These are phyloP conservation scores for Vinca minor DNA, from an alignment of 257 asterid species.

Conservation along the genomic window DNA sequence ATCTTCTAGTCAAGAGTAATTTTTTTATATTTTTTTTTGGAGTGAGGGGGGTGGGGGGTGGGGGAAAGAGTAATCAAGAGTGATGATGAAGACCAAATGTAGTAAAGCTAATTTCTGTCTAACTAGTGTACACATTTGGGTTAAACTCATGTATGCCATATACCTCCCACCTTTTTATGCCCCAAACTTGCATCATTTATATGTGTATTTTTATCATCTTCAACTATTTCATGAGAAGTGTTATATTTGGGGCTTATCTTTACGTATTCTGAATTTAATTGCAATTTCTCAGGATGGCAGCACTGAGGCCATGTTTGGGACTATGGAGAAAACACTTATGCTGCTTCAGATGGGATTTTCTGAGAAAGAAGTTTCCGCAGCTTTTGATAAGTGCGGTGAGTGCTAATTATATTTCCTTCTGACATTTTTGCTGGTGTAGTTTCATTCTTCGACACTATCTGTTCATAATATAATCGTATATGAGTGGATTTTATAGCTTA, in stretches of 20 bases:
- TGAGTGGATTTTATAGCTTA: background rate
- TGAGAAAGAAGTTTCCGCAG: conserved; percentile 69
- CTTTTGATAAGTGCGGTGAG: conserved; percentile 86
- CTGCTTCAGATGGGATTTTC: conserved; percentile 90
- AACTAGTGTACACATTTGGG: background rate
- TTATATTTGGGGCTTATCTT: no score
- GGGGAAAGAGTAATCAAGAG: no score
- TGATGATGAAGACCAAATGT: no score
- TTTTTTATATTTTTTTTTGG: no score
- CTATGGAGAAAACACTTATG: conserved; percentile 87
- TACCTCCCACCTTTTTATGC: no score
- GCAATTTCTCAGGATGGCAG: conserved; percentile 40
- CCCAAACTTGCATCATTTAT: background rate
- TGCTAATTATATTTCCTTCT: conserved; percentile 13
- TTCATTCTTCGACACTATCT: no score
- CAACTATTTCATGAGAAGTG: background rate
- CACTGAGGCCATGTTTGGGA: conserved; percentile 70
- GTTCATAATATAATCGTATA: background rate
- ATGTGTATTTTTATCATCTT: background rate
- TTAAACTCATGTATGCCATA: background rate
- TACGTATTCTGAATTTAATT: conserved; percentile 16
- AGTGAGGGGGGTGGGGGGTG: no score
- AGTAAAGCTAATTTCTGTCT: no score
- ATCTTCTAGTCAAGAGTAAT: no score
- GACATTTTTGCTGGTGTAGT: conserved; percentile 3